These are phyloP conservation scores for Fusarium palustre DNA, from an alignment of 2,329 filamentous ascomycete species.

Conservation along the genomic window DNA sequence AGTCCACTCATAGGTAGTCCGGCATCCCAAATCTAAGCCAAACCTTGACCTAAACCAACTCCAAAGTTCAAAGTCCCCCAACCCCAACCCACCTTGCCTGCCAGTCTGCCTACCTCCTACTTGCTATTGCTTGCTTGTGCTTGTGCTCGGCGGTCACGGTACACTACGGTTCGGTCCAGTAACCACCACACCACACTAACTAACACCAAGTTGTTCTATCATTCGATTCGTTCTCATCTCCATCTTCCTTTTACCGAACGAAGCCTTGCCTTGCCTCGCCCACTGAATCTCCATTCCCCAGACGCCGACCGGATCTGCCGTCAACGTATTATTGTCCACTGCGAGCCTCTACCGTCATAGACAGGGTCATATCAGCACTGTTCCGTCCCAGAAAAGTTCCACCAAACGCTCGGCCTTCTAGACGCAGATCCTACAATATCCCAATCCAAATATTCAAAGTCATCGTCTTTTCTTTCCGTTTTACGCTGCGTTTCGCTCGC, in stretches of 20 bases:
- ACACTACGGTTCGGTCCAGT: constrained; percentile 11
- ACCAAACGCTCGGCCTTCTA: constrained; percentile 30
- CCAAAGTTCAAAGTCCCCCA: constrained; percentile 2
- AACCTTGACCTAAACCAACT: constrained; percentile 25
- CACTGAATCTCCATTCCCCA: constrained; percentile 7
- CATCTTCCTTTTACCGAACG: constrained; percentile 7
- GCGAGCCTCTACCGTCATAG: constrained; percentile 34
- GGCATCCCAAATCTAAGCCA: constrained; percentile 32
- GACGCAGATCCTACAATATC: constrained; percentile 35
- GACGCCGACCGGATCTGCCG: constrained; percentile 21
- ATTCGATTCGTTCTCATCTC: constrained; percentile 15
- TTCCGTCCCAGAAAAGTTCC: constrained; percentile 25
- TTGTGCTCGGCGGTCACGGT: constrained; percentile 31
- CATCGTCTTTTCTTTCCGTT: background rate
- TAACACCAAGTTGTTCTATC: constrained; percentile 21
- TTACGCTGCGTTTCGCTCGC: constrained; percentile 12
- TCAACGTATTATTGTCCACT: constrained; percentile 12
- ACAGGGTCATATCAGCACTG: constrained; percentile 20
- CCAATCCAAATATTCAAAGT: constrained; percentile 12
- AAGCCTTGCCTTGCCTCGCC: background rate
- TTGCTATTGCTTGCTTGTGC: background rate
- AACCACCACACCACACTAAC: constrained; percentile 27
- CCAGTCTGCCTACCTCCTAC: background rate
- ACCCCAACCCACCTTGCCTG: constrained; percentile 12
- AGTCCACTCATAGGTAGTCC: constrained; percentile 32